Percentiles rank a stretch among this genome's conserved stretches.
Evolutionary conservation across 768 basidiomycete species (phyloP).

Genomic region (Boletus vinaceobasis): DNA sequence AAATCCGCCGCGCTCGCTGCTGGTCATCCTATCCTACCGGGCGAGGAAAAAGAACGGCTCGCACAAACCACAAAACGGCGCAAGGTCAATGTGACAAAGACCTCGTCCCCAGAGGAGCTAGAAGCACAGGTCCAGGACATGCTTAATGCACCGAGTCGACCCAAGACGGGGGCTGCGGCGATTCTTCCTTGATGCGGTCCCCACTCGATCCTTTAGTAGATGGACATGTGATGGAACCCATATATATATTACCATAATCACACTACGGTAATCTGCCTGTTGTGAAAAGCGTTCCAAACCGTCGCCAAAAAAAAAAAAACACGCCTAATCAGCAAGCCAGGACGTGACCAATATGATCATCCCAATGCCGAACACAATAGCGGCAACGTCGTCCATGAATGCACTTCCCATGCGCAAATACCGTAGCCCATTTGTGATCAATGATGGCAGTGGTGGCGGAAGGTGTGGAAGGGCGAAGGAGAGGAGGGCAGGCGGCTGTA

Average conservation of each 20-base stretch:
- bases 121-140: constrained; percentile 31
- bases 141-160: constrained; percentile 24
- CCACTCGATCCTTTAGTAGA: neutral
- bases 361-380: constrained; percentile 68
- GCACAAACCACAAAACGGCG: constrained; percentile 12
- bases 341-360: constrained; percentile 55
- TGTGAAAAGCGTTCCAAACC: neutral
- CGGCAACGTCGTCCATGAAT: constrained; percentile 70
- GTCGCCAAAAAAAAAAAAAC: neutral
- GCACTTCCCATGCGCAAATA: constrained; percentile 66
- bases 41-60: constrained; percentile 35
- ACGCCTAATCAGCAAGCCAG: constrained; percentile 34
- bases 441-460: constrained; percentile 57
- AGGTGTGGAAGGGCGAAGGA: constrained; percentile 60
- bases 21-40: constrained; percentile 48
- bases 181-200: constrained; percentile 30
- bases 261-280: constrained; percentile 1
- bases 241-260: constrained; percentile 1
- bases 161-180: constrained; percentile 39
- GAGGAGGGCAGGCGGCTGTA: constrained; percentile 58
- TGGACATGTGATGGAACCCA: neutral
- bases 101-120: constrained; percentile 17
- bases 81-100: constrained; percentile 6
- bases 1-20: constrained; percentile 44
- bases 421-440: constrained; percentile 61